Evolutionary conservation across 495 filamentous ascomycete genomes (phyloP), one percentile per base, ranked within the genome.

Genomic region (Cryomyces antarcticus): DNA sequence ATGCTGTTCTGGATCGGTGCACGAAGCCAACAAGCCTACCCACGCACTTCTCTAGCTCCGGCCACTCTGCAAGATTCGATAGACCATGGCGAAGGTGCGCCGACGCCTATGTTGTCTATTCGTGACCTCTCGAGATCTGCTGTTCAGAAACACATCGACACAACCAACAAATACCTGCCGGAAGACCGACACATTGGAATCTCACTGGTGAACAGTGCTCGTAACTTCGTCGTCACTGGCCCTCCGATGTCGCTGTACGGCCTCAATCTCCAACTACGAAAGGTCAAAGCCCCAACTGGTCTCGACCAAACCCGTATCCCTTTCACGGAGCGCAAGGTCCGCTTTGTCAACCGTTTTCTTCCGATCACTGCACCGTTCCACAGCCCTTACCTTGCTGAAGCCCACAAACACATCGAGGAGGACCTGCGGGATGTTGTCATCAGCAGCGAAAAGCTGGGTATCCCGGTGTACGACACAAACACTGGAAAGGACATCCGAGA

Each of bases 1-100:
- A 80, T 92, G 46, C 79, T 99, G n/a, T 99, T 99, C 67, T 99
- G 89, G 92, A 96, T 99, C 49, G 92, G 92, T 49, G 73, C 87
- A n/a, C 82, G 92, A 49, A 94, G 88, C 58, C 92, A 99, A 56
- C 92, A 99, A 57, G 86, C 85, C 1, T 99, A 93, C 54, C 92
- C 92, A 38, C 75, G 77, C 41, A 96, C 92, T 2, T 95, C 92
- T 1, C 67, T 99, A 42, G 79, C 86, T n/a, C 92, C 92, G 0
- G 75, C 72, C 1, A 78, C 83, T 48, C 70, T 95, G n/a, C 86
- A 88, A 56, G 92, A 99, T 55, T 93, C 89, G 0, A 70, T 84
- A 44, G 87, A 94, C 53, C 77, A 87, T 62, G 87, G 89, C 5
- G 92, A 99, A 58, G 92, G 92, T 17, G 71, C 69, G 4, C 92